Conservation (phyloP, 352 stramenopile genomes). For the Phytopythium oedochilum region DNA sequence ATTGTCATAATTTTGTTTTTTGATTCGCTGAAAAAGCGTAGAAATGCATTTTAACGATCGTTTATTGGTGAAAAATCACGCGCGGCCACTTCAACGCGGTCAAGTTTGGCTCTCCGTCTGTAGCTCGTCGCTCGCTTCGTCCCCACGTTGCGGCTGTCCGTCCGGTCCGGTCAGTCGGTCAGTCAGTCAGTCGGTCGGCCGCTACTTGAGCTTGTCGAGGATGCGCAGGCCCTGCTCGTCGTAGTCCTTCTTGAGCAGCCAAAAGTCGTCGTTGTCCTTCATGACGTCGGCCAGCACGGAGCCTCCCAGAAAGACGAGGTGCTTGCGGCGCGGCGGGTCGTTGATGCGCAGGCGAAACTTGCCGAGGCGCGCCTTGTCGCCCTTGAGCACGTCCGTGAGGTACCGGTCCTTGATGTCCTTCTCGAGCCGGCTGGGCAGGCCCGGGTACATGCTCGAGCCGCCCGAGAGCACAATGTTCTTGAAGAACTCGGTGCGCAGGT, state of each 20-base stretch:
- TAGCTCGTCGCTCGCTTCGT: no score
- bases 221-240: slow-evolving; percentile 90
- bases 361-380: slow-evolving; percentile 84
- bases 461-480: slow-evolving; percentile 97
- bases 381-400: slow-evolving; percentile 82
- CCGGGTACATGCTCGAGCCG: slow-evolving; percentile 95
- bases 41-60: background rate
- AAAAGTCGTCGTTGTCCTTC: slow-evolving; percentile 93
- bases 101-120: background rate
- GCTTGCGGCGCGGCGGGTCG: slow-evolving; percentile 94
- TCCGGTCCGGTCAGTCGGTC: no score
- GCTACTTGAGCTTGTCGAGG: slow-evolving; percentile 83
- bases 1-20: no score
- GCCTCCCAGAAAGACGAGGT: slow-evolving; percentile 94
- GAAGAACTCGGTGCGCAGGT: slow-evolving; percentile 95
- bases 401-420: slow-evolving; percentile 86
- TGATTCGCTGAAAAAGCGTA: background rate
- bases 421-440: slow-evolving; percentile 90
- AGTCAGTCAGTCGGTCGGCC: no score
- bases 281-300: slow-evolving; percentile 93
- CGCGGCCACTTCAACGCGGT: slow-evolving; percentile 1
- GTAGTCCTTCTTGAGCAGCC: slow-evolving; percentile 93
- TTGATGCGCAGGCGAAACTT: slow-evolving; percentile 95
- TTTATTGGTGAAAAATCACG: background rate
- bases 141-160: no score